Conservation (phyloP, 768 basidiomycete genomes). For the Hygrocybe punicea region DNA sequence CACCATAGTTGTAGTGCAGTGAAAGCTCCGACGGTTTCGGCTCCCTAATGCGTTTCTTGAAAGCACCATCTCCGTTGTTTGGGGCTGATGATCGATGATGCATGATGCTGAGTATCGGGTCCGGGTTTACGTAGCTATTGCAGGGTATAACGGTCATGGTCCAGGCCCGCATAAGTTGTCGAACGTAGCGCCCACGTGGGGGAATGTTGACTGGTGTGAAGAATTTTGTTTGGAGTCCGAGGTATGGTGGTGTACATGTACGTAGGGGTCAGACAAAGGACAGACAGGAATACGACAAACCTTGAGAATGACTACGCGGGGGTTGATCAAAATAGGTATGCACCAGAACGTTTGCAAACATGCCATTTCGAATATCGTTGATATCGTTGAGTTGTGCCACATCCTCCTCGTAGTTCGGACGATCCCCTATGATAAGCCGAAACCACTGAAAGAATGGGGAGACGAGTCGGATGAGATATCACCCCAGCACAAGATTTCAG, state of each 20-base stretch:
- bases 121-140: too few species aligned
- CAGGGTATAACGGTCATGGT: too few species aligned
- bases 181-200: too few species aligned
- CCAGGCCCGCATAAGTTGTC: too few species aligned
- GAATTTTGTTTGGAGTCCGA: constrained; percentile 12
- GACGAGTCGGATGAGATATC: too few species aligned
- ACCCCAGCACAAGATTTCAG: too few species aligned
- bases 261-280: constrained; percentile 17
- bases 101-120: constrained; percentile 4
- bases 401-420: constrained; percentile 17
- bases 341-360: too few species aligned
- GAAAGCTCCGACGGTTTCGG: constrained; percentile 26
- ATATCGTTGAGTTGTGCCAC: constrained; percentile 13
- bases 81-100: too few species aligned
- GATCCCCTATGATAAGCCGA: constrained; percentile 21
- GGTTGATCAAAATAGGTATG: constrained; percentile 6
- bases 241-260: too few species aligned
- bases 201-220: too few species aligned
- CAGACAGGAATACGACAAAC: constrained; percentile 15
- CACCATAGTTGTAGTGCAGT: constrained; percentile 31
- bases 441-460: constrained; percentile 18
- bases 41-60: constrained; percentile 22
- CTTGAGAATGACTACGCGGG: constrained; percentile 16
- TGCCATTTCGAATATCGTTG: constrained; percentile 20
- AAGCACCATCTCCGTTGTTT: constrained; percentile 28